Evolutionary conservation across 495 filamentous ascomycete genomes (phyloP), one percentile per base, ranked within the genome.

Genomic region (Penicillium verhagenii): DNA sequence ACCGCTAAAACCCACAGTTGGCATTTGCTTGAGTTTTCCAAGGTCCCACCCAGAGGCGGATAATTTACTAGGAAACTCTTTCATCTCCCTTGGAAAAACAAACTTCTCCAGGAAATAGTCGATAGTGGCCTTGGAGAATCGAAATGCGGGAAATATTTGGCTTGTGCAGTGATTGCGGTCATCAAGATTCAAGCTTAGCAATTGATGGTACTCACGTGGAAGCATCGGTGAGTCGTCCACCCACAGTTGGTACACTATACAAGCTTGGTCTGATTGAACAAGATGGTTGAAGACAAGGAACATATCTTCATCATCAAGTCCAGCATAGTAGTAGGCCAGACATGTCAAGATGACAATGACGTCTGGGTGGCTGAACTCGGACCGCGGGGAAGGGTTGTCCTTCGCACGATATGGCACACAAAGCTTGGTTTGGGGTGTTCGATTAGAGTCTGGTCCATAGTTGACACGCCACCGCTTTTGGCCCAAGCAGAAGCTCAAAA

Each of bases 311-410:
- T 82, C 64, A 0, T 39, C 58, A 0, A 92, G 74, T 2, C 88
- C 87, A 0, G 69, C 66, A 50, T 90, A 88, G 59, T 91, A 91
- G 62, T 88, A 91, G 29, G 74, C 80, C 3, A 91, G 65, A 21
- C 73, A 86, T 0, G 89, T 90, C n/a, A n/a, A n/a, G n/a, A n/a
- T n/a, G n/a, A 91, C 85, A 28, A 79, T 74, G 0, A 86, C 81
- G 61, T 92, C 88, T 0, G 87, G 87, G 56, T 92, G 87, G 31
- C 86, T 85, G 65, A 87, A 91, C 57, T 92, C 88, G 0, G 88
- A 81, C 3, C 82, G 74, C 0, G 75, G 69, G 0, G 85, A 72
- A 1, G 86, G 87, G 19, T 60, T 79, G 46, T 86, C 87, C 56
- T 91, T 93, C 1, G 83, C 82, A n/a, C 81, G 73, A 52, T 81